These are phyloP conservation scores for Calocybe cyanea DNA, from an alignment of 768 basidiomycete genomes.

Conservation along the genomic window DNA sequence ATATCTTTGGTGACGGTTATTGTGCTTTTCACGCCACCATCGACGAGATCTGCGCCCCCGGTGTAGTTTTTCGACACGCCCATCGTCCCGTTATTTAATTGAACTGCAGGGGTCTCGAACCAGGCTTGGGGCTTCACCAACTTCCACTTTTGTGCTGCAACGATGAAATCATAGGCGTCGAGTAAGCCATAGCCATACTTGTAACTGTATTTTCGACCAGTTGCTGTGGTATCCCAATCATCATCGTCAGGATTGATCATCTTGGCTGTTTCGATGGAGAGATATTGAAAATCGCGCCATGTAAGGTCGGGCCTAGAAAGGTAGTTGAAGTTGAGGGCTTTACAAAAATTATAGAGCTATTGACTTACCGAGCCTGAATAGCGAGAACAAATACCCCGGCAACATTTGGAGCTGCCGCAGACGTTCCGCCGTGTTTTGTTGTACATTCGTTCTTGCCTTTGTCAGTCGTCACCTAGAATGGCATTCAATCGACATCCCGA, in stretches of 20 bases:
- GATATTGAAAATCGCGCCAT: conserved; percentile 95
- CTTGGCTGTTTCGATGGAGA: conserved; percentile 73
- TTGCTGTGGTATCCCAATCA: conserved; percentile 84
- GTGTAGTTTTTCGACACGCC: conserved; percentile 44
- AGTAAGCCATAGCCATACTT: conserved; percentile 94
- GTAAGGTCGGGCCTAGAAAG: conserved; percentile 82
- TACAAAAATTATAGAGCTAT: neutral
- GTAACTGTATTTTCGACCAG: conserved; percentile 66
- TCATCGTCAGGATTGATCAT: conserved; percentile 84
- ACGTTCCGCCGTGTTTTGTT: conserved; percentile 89
- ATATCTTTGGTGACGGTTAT: conserved; percentile 66
- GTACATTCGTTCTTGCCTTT: conserved; percentile 82
- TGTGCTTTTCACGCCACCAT: conserved; percentile 62
- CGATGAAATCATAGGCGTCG: conserved; percentile 80
- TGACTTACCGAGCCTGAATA: conserved; percentile 69
- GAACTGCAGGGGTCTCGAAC: conserved; percentile 71
- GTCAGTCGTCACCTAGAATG: conserved; percentile 84
- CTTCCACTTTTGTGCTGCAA: conserved; percentile 75
- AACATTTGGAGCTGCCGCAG: conserved; percentile 95
- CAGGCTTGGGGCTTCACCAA: conserved; percentile 93
- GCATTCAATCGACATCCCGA: conserved; percentile 11
- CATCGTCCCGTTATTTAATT: conserved; percentile 58
- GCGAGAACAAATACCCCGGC: conserved; percentile 91
- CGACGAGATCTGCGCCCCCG: conserved; percentile 63
- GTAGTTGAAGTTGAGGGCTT: conserved; percentile 6